Base-by-base conservation (phyloP, 2,329 filamentous ascomycete species). In the Ceratocystis variospora region DNA sequence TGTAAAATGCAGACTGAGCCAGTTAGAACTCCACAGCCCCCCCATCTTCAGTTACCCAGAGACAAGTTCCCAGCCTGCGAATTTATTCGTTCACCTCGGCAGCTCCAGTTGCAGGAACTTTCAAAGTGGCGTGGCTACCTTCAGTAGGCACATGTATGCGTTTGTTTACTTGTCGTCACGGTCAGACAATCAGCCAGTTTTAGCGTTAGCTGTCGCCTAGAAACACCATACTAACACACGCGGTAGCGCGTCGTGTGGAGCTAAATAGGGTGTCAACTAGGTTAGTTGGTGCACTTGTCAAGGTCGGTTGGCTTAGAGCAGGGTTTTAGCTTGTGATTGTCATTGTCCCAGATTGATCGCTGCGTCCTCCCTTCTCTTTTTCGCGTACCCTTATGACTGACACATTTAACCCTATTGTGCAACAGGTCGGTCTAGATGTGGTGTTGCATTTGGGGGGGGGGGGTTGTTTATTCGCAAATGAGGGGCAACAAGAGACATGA, bases 321-420 rank as follows among this genome's bases (percentile, higher is more conserved):
- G 28, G 53, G 53, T 57, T 57, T 33, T 57, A 57, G 53, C 28
- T 57, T 57, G 53, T 57, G 53, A 57, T 57, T 33, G 28, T 17
- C 53, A 57, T 57, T 53, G 48, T 53, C 48, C 12, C 48, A 53
- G 8, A 10, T 53, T 53, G 48, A 25, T 53, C 19, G 15, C 19
- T 53, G 19, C 19, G 19, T 25, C 48, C 53, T 57, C 17, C n/a
- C 22, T 17, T 57, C 25, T 33, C 17, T 17, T 17, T 22, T 33
- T 2, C 3, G 7, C 5, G 5, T 17, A 57, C 53, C 53, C 53
- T 57, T 33, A 17, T 31, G 2, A 2, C 12, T 57, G 17, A 15
- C 4, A 19, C 53, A 37, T n/a, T 7, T 57, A 57, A 57, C 53
- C 53, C 53, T 57, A 57, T 17, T 4, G 33, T 8, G n/a, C 15